phyloP scores from a whole-genome alignment of 345 rosid genomes.

The Gossypium herbaceum region DNA sequence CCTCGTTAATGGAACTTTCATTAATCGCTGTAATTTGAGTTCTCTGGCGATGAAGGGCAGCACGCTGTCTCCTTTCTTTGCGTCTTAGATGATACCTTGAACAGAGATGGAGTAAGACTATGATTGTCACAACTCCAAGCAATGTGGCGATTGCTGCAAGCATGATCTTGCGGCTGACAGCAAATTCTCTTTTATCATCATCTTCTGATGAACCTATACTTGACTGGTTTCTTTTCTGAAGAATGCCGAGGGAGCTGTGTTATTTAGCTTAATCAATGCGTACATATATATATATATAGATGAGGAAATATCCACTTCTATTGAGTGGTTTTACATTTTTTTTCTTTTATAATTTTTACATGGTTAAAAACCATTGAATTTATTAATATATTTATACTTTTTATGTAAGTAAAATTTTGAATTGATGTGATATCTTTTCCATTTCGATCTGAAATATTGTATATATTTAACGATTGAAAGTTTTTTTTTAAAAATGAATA shows the following conservation, averaged over 20 bases:
- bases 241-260: background rate
- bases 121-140: background rate
- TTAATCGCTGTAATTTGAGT: background rate
- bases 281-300: background rate
- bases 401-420: no score
- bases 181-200: background rate
- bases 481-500: no score
- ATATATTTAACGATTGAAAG: no score
- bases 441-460: no score
- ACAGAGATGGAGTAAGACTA: constrained; percentile 3
- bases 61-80: constrained; percentile 7
- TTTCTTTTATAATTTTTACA: no score
- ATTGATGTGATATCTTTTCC: no score
- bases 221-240: background rate
- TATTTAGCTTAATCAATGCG: background rate
- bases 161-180: constrained; percentile 10
- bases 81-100: constrained; percentile 7
- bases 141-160: constrained; percentile 5
- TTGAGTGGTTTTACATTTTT: no score
- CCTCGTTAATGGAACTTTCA: background rate
- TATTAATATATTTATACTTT: no score
- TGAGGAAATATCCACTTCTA: no score
- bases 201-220: constrained; percentile 10
- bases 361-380: no score
- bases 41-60: background rate